Percentiles rank a stretch among this genome's conserved stretches.
These are phyloP conservation scores for Pelargonium australe DNA, from an alignment of 441 rosid species.

Conservation along the genomic window DNA sequence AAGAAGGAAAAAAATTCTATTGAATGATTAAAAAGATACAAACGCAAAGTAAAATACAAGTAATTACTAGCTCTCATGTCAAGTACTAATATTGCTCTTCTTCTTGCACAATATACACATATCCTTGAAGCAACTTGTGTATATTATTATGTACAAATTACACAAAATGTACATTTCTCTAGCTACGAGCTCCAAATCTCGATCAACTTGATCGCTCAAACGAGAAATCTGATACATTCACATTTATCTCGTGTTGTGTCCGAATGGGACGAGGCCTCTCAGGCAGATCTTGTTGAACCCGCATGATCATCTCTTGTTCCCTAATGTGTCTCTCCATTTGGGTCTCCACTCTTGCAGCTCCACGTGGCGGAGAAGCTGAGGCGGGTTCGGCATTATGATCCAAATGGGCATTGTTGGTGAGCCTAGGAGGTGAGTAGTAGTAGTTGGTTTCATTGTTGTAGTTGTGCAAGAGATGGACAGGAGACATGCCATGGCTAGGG, in stretches of 20 bases:
- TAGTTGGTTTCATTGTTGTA: slow-evolving; percentile 22
- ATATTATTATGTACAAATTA: too few species aligned
- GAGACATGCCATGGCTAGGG: slow-evolving; percentile 26
- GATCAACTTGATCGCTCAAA: slow-evolving; percentile 34
- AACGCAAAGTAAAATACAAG: too few species aligned
- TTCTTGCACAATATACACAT: too few species aligned
- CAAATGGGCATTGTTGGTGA: slow-evolving; percentile 35
- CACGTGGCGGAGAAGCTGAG: slow-evolving; percentile 14
- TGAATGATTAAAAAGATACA: too few species aligned
- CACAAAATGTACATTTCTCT: too few species aligned
- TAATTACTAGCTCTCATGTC: too few species aligned
- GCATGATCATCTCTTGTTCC: slow-evolving; percentile 13
- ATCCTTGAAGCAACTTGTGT: too few species aligned
- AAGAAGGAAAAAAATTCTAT: too few species aligned
- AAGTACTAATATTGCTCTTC: too few species aligned
- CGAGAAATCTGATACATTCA: slow-evolving; percentile 34
- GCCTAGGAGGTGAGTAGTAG: neutral
- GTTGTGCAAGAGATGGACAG: slow-evolving; percentile 54
- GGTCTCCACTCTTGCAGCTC: slow-evolving; percentile 13
- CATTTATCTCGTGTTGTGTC: slow-evolving; percentile 37
- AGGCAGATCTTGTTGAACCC: slow-evolving; percentile 18
- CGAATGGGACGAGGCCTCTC: slow-evolving; percentile 31
- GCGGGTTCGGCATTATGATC: slow-evolving; percentile 33
- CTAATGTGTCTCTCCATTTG: neutral
- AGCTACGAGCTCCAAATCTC: too few species aligned